Evolutionary conservation across 179 eudicot species (phyloP).

Genomic region (Heliamphora pulchella): DNA sequence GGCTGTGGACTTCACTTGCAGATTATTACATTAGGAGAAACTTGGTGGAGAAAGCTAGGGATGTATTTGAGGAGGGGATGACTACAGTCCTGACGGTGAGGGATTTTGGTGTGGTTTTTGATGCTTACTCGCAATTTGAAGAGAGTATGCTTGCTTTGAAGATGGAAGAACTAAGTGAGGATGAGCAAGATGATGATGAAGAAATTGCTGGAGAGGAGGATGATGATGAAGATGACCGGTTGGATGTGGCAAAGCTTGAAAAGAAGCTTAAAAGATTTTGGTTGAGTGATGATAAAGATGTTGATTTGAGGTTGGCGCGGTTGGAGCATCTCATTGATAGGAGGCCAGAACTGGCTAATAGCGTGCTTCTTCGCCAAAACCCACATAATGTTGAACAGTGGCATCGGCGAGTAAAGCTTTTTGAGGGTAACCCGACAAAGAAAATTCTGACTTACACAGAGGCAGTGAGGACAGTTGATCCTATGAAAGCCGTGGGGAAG

Average conservation of each 20-base stretch:
- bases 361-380: conserved; percentile 86
- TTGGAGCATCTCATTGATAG: conserved; percentile 76
- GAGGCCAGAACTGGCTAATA: conserved; percentile 85
- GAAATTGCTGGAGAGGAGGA: conserved; percentile 30
- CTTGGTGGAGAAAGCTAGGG: conserved; percentile 81
- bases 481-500: conserved; percentile 93
- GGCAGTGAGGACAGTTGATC: conserved; percentile 92
- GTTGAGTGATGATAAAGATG: conserved; percentile 72
- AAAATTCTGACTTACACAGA: conserved; percentile 85
- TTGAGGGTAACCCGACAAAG: conserved; percentile 81
- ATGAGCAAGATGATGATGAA: conserved; percentile 39
- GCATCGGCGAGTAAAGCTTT: conserved; percentile 88
- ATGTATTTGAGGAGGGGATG: conserved; percentile 93
- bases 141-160: conserved; percentile 77
- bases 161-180: conserved; percentile 59
- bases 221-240: conserved; percentile 49
- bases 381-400: conserved; percentile 99
- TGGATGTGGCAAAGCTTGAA: conserved; percentile 56
- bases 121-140: conserved; percentile 92
- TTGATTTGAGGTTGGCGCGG: conserved; percentile 70
- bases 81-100: conserved; percentile 80
- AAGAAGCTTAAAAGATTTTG: conserved; percentile 57
- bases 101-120: conserved; percentile 88
- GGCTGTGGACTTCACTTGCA: conserved; percentile 87
- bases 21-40: conserved; percentile 84